A percentile compares a stretch with the other conserved stretches of the same genome.
These are phyloP conservation scores for Syncephalastrum monosporum DNA, from an alignment of 371 early-diverging fungal genomes.

Conservation along the genomic window DNA sequence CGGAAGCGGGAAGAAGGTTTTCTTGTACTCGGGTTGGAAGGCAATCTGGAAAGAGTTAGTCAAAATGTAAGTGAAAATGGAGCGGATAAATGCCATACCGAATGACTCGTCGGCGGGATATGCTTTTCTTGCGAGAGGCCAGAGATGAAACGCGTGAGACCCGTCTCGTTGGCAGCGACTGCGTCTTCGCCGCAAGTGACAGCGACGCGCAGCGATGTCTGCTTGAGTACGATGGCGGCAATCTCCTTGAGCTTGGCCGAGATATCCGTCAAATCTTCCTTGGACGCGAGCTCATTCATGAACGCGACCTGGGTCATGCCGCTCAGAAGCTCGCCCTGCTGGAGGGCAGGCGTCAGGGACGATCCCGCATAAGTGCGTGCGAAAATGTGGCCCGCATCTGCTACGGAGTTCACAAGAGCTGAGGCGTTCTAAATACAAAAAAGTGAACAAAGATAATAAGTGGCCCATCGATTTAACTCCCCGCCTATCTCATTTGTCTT, in stretches of 20 bases:
- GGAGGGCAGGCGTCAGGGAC: constrained; percentile 59
- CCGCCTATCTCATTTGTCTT: too few species aligned
- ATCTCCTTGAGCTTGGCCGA: constrained; percentile 64
- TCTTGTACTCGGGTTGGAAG: constrained; percentile 37
- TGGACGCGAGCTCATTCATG: constrained; percentile 65
- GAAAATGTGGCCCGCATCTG: constrained; percentile 81
- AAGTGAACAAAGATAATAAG: constrained; percentile 4
- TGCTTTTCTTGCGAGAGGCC: constrained; percentile 36
- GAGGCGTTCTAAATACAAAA: constrained; percentile 55
- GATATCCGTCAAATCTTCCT: constrained; percentile 59
- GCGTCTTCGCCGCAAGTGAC: constrained; percentile 67
- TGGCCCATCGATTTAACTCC: too few species aligned
- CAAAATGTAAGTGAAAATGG: background rate
- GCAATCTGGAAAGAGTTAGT: constrained; percentile 6
- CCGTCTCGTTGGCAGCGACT: constrained; percentile 56
- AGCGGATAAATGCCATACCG: constrained; percentile 18
- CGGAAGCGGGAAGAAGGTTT: constrained; percentile 69
- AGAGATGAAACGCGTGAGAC: constrained; percentile 52
- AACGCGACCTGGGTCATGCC: constrained; percentile 86
- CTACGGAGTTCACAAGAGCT: constrained; percentile 77
- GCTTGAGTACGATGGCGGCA: constrained; percentile 52
- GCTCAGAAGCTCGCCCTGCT: constrained; percentile 58
- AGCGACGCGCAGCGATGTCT: constrained; percentile 64
- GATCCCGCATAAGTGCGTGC: constrained; percentile 77
- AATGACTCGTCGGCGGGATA: constrained; percentile 12